Evolutionary conservation across 2,329 filamentous ascomycete genomes (phyloP).

Genomic region (Aspergillus uvarum): DNA sequence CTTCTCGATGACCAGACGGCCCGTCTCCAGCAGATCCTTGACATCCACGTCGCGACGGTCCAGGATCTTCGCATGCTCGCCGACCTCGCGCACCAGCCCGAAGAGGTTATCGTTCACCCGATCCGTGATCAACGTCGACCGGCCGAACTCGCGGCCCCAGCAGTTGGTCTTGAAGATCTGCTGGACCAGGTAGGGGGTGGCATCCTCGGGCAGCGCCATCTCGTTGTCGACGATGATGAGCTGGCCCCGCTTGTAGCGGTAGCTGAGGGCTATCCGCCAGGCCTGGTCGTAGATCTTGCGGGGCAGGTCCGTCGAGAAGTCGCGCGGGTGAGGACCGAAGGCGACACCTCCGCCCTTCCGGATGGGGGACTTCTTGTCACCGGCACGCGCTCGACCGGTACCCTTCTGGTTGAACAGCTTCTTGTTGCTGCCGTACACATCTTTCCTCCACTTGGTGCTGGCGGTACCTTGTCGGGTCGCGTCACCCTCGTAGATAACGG

Average conservation of each 20-base stretch:
- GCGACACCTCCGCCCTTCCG: slow-evolving; percentile 81
- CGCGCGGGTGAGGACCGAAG: slow-evolving; percentile 86
- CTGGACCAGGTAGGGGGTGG: slow-evolving; percentile 58
- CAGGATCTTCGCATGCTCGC: slow-evolving; percentile 67
- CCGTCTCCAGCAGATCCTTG: slow-evolving; percentile 85
- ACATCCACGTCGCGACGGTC: slow-evolving; percentile 82
- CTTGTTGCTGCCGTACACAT: slow-evolving; percentile 77
- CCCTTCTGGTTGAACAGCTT: slow-evolving; percentile 91
- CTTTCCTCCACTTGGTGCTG: slow-evolving; percentile 73
- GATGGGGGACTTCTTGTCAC: slow-evolving; percentile 78
- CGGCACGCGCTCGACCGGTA: slow-evolving; percentile 73
- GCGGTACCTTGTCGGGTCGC: slow-evolving; percentile 83
- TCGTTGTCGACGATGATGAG: slow-evolving; percentile 81
- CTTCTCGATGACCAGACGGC: slow-evolving; percentile 83
- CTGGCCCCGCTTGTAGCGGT: slow-evolving; percentile 84
- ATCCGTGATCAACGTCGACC: slow-evolving; percentile 73
- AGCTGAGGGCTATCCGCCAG: slow-evolving; percentile 90
- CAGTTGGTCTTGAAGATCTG: slow-evolving; percentile 69
- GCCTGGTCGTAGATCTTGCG: slow-evolving; percentile 93
- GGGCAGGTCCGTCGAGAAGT: slow-evolving; percentile 81
- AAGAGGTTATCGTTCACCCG: slow-evolving; percentile 63
- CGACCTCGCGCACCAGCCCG: slow-evolving; percentile 63
- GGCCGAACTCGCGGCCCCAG: slow-evolving; percentile 66
- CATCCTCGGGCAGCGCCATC: slow-evolving; percentile 59
- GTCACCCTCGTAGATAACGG: slow-evolving; percentile 90